Evolutionary conservation across 768 basidiomycete genomes (phyloP).

Genomic region (Macrolepiota fuliginosa): DNA sequence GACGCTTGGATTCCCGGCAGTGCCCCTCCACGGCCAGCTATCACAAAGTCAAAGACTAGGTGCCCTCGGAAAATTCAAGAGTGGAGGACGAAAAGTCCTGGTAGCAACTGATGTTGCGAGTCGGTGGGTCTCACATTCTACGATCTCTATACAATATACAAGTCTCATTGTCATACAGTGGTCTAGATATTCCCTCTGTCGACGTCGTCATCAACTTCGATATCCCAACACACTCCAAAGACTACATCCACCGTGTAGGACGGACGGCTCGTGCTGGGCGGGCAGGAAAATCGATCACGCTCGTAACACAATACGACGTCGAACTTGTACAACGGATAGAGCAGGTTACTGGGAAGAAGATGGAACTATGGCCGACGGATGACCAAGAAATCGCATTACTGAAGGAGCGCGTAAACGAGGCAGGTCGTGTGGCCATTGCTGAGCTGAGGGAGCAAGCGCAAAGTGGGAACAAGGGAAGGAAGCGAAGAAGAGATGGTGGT

Average conservation of each 20-base stretch:
- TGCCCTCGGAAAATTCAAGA: constrained; percentile 93
- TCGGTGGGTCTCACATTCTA: constrained; percentile 47
- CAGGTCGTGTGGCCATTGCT: constrained; percentile 68
- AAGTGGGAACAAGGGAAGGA: constrained; percentile 43
- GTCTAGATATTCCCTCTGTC: constrained; percentile 93
- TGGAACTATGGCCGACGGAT: constrained; percentile 85
- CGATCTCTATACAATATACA: background rate
- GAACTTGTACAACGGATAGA: constrained; percentile 96
- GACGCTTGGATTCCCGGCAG: constrained; percentile 88
- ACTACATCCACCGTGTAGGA: constrained; percentile 98
- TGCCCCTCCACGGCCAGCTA: constrained; percentile 94
- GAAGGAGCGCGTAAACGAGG: constrained; percentile 87
- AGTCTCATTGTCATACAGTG: constrained; percentile 40
- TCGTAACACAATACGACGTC: constrained; percentile 98
- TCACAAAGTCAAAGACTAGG: constrained; percentile 92
- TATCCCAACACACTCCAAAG: constrained; percentile 96
- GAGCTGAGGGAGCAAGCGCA: constrained; percentile 73
- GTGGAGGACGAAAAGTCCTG: constrained; percentile 85
- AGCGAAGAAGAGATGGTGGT: constrained; percentile 40
- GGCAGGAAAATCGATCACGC: constrained; percentile 94
- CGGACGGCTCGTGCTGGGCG: constrained; percentile 98
- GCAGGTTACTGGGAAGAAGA: constrained; percentile 85
- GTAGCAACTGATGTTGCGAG: constrained; percentile 98
- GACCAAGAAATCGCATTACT: constrained; percentile 86
- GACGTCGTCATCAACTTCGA: constrained; percentile 98